A percentile compares a stretch with the other conserved stretches of the same genome.
phyloP scores from a whole-genome alignment of 139 green algal genomes.

The Micractinium sp. region DNA sequence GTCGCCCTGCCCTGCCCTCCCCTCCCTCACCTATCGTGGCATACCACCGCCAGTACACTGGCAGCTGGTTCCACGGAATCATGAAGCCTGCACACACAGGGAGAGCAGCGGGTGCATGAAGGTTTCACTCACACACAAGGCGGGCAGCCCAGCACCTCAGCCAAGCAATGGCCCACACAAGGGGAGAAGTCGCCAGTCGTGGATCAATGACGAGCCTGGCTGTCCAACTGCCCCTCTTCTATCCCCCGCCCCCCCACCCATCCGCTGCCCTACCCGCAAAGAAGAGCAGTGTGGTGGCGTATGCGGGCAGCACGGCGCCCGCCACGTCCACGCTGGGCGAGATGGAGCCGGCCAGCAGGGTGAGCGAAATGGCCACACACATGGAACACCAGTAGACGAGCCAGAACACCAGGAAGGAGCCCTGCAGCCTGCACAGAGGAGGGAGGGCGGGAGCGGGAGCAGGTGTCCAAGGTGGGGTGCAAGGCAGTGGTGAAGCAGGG shows the following conservation, averaged over 20 bases:
- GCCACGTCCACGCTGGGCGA: conserved; percentile 82
- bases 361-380: conserved; percentile 63
- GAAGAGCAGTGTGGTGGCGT: conserved; percentile 46
- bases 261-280: conserved; percentile 25
- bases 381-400: conserved; percentile 63
- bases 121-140: not conserved
- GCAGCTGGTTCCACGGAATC: conserved; percentile 59
- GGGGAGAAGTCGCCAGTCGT: not conserved
- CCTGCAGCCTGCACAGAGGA: conserved; percentile 44
- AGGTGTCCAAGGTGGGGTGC: no score
- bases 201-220: not conserved
- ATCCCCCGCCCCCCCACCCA: not conserved
- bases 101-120: not conserved
- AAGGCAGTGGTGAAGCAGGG: no score
- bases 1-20: not conserved
- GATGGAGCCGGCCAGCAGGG: conserved; percentile 75
- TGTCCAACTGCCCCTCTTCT: not conserved
- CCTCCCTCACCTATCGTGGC: not conserved
- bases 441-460: not conserved
- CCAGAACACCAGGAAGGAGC: conserved; percentile 69
- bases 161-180: not conserved
- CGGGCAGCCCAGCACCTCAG: not conserved
- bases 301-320: not conserved
- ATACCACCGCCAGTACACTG: conserved; percentile 22
- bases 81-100: conserved; percentile 34